Conservation (phyloP, 495 filamentous ascomycete species). For the Penicillium simplicissimum region DNA sequence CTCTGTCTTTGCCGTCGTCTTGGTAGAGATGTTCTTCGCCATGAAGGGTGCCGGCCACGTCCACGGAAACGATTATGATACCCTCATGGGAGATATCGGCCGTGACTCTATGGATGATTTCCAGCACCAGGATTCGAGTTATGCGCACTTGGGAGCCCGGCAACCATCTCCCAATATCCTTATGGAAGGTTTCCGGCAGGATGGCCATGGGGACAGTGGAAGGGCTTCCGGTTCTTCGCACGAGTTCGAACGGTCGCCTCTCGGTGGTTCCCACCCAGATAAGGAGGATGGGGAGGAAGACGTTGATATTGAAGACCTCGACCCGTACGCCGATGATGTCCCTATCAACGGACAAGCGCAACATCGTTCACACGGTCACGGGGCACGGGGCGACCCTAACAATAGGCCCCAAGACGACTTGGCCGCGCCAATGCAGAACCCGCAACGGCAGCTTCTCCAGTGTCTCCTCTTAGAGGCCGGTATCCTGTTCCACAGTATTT, state of each 20-base stretch:
- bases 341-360: slow-evolving; percentile 20
- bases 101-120: slow-evolving; percentile 25
- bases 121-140: slow-evolving; percentile 19
- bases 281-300: slow-evolving; percentile 32
- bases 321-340: slow-evolving; percentile 29
- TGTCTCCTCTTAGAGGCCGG: slow-evolving; percentile 80
- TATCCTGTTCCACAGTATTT: slow-evolving; percentile 84
- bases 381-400: slow-evolving; percentile 15
- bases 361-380: slow-evolving; percentile 10
- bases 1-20: slow-evolving; percentile 71
- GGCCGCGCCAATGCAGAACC: slow-evolving; percentile 38
- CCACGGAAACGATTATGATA: slow-evolving; percentile 49
- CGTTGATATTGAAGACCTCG: slow-evolving; percentile 32
- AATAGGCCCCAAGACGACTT: slow-evolving; percentile 20
- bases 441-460: slow-evolving; percentile 68
- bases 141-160: slow-evolving; percentile 27
- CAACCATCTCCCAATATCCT: slow-evolving; percentile 25
- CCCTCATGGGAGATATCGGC: slow-evolving; percentile 38
- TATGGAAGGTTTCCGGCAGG: slow-evolving; percentile 26
- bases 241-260: slow-evolving; percentile 10
- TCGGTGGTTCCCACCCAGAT: slow-evolving; percentile 7
- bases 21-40: slow-evolving; percentile 75
- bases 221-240: slow-evolving; percentile 17
- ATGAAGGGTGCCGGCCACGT: slow-evolving; percentile 54
- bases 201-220: slow-evolving; percentile 5